Base-by-base conservation (phyloP, 2,329 filamentous ascomycete genomes). In the Trichoderma oligosporum region DNA sequence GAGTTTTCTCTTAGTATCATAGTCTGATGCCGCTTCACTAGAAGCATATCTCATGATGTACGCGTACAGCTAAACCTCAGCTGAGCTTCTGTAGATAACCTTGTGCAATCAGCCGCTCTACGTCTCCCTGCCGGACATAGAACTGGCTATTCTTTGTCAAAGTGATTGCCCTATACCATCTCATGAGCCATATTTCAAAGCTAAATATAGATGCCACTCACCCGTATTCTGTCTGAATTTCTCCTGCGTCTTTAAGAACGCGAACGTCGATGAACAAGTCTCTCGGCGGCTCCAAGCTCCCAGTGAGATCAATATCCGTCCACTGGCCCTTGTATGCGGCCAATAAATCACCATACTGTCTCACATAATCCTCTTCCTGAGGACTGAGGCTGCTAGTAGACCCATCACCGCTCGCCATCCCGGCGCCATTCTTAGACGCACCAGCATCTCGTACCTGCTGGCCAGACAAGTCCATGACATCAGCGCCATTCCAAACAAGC, bases 141-240 rank as follows among this genome's bases (percentile, higher is more conserved):
- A 99, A 96, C 70, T 99, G 94, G 68, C 92, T 97, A 73, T 99
- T 97, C 74, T 96, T 97, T 35, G 91, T 96, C 76, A 99, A 81
- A 60, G 89, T 97, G 66, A 99, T 97, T 11, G 92, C 89, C 14
- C 91, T 96, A 65, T 63, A 69, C 36, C 9, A 24, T 25, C 8
- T 59, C 14, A 45, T 52, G 46, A 29, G 31, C 18, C 31, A 51
- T n/a, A 51, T 29, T 31, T 16, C 9, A 22, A 12, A 16, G 2
- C 18, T n/a, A 11, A 16, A 35, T 5, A 16, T 22, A 24, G 12
- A 22, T 18, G 36, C 18, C 8, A 77, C 86, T 73, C 80, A 96
- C 88, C 94, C 94, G 70, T 99, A 99, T 78, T 99, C 95, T 0
- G 94, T 99, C 76, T 99, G 93, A 62, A 99, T 97, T 77, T 99